A percentile compares a stretch with the other conserved stretches of the same genome.
Conservation (phyloP, 2,329 filamentous ascomycete genomes). For the Cytospora piceae region DNA sequence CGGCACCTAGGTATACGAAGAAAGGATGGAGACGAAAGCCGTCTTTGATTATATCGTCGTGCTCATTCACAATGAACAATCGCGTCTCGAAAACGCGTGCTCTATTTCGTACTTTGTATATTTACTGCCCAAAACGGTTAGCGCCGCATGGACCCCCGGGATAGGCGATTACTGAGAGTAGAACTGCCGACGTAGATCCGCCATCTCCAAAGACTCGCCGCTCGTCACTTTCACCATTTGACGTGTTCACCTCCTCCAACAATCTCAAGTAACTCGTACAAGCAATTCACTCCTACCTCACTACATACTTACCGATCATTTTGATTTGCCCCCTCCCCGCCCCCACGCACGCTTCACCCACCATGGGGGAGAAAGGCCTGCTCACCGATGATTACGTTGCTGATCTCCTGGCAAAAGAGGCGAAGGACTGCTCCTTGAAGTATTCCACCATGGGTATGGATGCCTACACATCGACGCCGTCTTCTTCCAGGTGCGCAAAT, state of each 20-base stretch:
- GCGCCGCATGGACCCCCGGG: neutral
- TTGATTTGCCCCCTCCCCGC: neutral
- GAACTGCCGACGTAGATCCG: neutral
- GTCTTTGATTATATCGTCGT: neutral
- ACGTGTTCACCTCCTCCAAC: neutral
- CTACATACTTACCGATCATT: neutral
- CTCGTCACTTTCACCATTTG: neutral
- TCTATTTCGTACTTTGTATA: neutral
- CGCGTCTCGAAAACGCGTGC: neutral
- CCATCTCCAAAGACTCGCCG: neutral
- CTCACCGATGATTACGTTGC: conserved; percentile 80
- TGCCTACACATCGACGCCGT: conserved; percentile 59
- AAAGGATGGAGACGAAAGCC: neutral
- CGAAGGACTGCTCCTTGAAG: conserved; percentile 70
- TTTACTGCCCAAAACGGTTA: neutral
- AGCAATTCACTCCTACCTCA: neutral
- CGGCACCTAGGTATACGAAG: neutral
- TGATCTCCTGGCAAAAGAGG: conserved; percentile 77
- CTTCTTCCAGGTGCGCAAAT: conserved; percentile 25
- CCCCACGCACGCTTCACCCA: neutral
- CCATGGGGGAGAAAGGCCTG: conserved; percentile 53
- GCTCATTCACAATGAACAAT: neutral
- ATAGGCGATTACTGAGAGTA: neutral
- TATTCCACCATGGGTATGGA: conserved; percentile 77
- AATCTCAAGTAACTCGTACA: neutral